Percentiles rank a stretch among this genome's conserved stretches.
Conservation (phyloP, 202 grass and related monocot genomes). For the Zizania palustris region DNA sequence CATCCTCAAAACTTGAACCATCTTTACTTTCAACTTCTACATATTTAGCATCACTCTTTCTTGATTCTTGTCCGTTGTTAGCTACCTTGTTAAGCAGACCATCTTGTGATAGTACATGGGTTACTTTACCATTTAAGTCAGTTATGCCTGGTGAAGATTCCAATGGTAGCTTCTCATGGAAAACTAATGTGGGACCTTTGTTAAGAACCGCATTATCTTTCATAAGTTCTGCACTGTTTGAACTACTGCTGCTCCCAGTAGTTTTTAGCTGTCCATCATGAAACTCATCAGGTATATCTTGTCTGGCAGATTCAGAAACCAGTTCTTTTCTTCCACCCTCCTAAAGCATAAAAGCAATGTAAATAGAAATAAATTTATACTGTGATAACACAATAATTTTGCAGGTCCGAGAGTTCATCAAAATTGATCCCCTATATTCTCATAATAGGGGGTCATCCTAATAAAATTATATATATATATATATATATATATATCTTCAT, state of each 20-base stretch:
- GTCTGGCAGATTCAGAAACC: constrained; percentile 45
- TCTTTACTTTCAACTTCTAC: constrained; percentile 53
- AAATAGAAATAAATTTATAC: constrained; percentile 28
- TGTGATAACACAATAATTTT: constrained; percentile 10
- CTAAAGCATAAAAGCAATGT: constrained; percentile 42
- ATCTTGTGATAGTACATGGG: constrained; percentile 49
- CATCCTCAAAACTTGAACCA: constrained; percentile 61
- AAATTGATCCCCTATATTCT: too few species aligned
- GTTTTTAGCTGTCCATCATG: constrained; percentile 45
- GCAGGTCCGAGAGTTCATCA: neutral
- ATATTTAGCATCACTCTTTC: constrained; percentile 45
- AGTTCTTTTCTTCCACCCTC: constrained; percentile 60
- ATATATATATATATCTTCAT: too few species aligned
- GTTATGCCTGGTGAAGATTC: constrained; percentile 50
- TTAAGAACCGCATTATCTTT: constrained; percentile 53
- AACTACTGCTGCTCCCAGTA: constrained; percentile 48
- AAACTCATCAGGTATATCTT: constrained; percentile 43
- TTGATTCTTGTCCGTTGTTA: constrained; percentile 44
- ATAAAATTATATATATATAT: too few species aligned
- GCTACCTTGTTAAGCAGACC: constrained; percentile 39
- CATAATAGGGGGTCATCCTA: too few species aligned
- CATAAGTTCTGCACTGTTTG: constrained; percentile 50
- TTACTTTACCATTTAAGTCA: constrained; percentile 49
- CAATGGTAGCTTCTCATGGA: constrained; percentile 66
- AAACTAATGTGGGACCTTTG: constrained; percentile 85